Evolutionary conservation across 2,329 filamentous ascomycete species (phyloP), one percentile per base, ranked within the genome.

Genomic region (Fusarium caatingaense): DNA sequence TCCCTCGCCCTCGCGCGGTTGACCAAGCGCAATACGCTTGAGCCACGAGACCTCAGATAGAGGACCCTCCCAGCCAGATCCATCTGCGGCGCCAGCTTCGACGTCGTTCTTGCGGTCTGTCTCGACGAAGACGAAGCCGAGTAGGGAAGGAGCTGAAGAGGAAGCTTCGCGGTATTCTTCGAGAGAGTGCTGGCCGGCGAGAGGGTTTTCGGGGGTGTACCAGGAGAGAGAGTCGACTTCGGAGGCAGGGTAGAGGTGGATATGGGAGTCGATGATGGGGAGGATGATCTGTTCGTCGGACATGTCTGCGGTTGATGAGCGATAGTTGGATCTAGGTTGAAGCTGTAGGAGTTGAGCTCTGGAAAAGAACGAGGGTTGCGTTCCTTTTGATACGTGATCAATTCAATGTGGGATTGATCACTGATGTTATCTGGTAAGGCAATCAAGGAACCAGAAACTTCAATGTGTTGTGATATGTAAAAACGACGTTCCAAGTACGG

Each of bases 251-350:
- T 89, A 97, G 76, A 98, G 89, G 82, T 98, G 94, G 80, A 98
- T 91, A 84, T 98, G 95, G 41, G 93, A 91, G 83, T 98, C 94
- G 80, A 98, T 89, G 76, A 97, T 90, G 74, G 85, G 88, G 78
- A 86, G 81, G 74, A 81, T 62, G 73, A 81, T 76, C 71, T 79
- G 77, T 23, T 78, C 70, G 62, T 83, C 77, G 60, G 81, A 74
- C 79, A 80, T 81, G 67, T 59, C 77, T 58, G 61, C 59, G 57
- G 68, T 48, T 56, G 37, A 18, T 15, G 32, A 34, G 46, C 16
- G 41, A 16, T 41, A 25, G 37, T 47, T 51, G 37, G 32, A 40
- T 32, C 21, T 18, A 49, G 16, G n/a, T 47, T 50, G 28, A 20
- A 34, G 13, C n/a, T 30, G 18, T 13, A 30, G 40, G 28, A 53